Conservation (phyloP, 2,329 filamentous ascomycete genomes). For the Tolypocladium pustulatum region DNA sequence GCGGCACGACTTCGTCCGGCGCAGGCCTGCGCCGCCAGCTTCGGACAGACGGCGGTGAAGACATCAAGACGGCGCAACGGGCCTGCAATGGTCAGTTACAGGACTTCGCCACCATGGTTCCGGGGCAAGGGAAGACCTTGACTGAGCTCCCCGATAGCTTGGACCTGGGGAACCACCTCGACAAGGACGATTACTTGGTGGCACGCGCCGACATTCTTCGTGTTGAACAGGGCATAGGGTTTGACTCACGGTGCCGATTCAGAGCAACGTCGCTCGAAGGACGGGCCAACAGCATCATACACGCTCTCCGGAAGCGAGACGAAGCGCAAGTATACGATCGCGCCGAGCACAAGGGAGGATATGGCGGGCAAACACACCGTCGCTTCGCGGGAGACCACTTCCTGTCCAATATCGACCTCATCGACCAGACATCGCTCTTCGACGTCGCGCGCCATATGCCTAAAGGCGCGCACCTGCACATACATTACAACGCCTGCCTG, state of each 20-base stretch:
- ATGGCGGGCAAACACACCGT: conserved; percentile 31
- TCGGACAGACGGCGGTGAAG: neutral
- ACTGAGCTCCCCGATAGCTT: neutral
- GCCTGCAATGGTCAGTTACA: conserved; percentile 1
- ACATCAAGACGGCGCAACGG: neutral
- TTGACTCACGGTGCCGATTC: conserved; percentile 26
- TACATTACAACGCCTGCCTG: conserved; percentile 71
- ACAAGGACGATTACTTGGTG: conserved; percentile 16
- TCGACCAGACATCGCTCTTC: conserved; percentile 47
- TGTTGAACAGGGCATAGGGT: conserved; percentile 25
- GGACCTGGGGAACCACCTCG: neutral
- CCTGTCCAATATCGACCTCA: conserved; percentile 41
- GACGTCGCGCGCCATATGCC: conserved; percentile 48
- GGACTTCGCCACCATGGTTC: neutral
- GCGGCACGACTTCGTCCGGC: neutral
- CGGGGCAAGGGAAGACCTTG: neutral
- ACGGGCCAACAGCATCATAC: conserved; percentile 28
- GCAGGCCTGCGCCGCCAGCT: neutral
- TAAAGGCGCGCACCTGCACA: conserved; percentile 63
- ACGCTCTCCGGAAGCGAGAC: conserved; percentile 25
- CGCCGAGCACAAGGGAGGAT: conserved; percentile 22
- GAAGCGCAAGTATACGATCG: conserved; percentile 22
- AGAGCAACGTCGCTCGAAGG: conserved; percentile 23
- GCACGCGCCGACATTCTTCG: conserved; percentile 17
- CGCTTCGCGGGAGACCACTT: conserved; percentile 46